phyloP scores from a whole-genome alignment of 2,329 filamentous ascomycete genomes.

The Aureobasidium sp. region DNA sequence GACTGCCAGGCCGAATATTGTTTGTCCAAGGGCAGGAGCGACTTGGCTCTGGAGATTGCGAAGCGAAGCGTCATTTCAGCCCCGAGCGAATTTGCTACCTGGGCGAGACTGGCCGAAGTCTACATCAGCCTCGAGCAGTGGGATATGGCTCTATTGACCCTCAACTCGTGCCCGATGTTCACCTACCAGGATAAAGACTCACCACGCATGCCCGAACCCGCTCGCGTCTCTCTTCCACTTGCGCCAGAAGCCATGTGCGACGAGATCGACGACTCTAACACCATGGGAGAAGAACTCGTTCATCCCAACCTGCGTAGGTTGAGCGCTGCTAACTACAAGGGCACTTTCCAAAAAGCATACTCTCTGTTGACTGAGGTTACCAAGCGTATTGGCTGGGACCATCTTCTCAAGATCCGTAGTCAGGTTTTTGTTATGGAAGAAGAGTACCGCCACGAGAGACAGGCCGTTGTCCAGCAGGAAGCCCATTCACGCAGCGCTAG shows the following conservation, averaged over 20 bases:
- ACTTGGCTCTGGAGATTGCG: conserved; percentile 84
- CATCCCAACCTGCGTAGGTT: conserved; percentile 80
- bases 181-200: conserved; percentile 98
- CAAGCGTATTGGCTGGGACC: conserved; percentile 95
- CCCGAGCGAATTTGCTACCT: conserved; percentile 94
- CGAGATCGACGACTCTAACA: conserved; percentile 86
- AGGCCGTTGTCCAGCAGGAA: conserved; percentile 32
- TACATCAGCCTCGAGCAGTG: conserved; percentile 93
- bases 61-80: conserved; percentile 92
- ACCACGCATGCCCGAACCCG: conserved; percentile 86
- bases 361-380: conserved; percentile 91
- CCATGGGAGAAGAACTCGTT: conserved; percentile 73
- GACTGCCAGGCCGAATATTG: conserved; percentile 92
- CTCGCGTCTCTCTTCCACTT: conserved; percentile 77
- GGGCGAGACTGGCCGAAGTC: conserved; percentile 86
- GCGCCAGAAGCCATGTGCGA: conserved; percentile 84
- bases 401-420: conserved; percentile 86
- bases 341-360: conserved; percentile 93
- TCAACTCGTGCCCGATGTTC: conserved; percentile 99
- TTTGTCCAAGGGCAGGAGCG: conserved; percentile 75
- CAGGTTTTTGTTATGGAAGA: conserved; percentile 99
- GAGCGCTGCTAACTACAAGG: conserved; percentile 82
- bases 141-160: conserved; percentile 87
- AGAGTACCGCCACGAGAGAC: conserved; percentile 84
- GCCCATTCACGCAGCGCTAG: conserved; percentile 60